Percentiles rank a stretch among this genome's conserved stretches.
Conservation (phyloP, 2,329 filamentous ascomycete genomes). For the Epichloe scottii region DNA sequence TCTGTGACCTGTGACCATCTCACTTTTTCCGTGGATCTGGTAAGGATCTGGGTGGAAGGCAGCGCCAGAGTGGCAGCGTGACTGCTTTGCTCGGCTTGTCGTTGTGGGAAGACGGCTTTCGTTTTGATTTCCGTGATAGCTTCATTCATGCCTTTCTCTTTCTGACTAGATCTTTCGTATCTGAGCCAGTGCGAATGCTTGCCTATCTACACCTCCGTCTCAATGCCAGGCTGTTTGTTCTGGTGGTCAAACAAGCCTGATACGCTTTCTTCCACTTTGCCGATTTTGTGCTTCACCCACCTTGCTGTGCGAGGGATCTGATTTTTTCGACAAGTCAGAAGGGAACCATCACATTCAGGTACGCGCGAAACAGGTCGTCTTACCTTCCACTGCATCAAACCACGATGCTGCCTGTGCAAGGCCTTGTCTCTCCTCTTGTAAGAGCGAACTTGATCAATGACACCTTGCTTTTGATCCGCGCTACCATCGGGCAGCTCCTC, state of each 20-base stretch:
- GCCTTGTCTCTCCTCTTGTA: constrained; percentile 47
- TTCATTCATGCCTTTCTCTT: too few relatives aligned
- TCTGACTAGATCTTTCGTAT: too few relatives aligned
- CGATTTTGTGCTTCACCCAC: constrained; percentile 39
- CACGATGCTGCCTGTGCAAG: constrained; percentile 52
- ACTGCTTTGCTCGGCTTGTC: too few relatives aligned
- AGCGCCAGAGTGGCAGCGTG: too few relatives aligned
- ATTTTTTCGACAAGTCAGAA: not conserved
- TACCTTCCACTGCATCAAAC: constrained; percentile 59
- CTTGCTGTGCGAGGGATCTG: constrained; percentile 32
- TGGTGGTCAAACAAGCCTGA: constrained; percentile 45
- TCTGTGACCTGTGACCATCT: not conserved
- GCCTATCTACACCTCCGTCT: constrained; percentile 52
- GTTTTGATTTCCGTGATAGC: too few relatives aligned
- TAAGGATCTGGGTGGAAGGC: too few relatives aligned
- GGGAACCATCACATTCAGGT: not conserved
- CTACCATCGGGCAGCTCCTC: constrained; percentile 28
- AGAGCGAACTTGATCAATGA: constrained; percentile 40
- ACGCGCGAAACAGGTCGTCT: constrained; percentile 3
- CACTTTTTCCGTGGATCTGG: not conserved
- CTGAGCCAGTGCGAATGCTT: too few relatives aligned
- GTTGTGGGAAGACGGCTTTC: too few relatives aligned
- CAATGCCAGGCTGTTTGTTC: constrained; percentile 45
- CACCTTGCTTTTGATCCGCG: constrained; percentile 28
- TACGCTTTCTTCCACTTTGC: constrained; percentile 46